Conservation (phyloP, 768 basidiomycete genomes). For the Saitozyma podzolica region DNA sequence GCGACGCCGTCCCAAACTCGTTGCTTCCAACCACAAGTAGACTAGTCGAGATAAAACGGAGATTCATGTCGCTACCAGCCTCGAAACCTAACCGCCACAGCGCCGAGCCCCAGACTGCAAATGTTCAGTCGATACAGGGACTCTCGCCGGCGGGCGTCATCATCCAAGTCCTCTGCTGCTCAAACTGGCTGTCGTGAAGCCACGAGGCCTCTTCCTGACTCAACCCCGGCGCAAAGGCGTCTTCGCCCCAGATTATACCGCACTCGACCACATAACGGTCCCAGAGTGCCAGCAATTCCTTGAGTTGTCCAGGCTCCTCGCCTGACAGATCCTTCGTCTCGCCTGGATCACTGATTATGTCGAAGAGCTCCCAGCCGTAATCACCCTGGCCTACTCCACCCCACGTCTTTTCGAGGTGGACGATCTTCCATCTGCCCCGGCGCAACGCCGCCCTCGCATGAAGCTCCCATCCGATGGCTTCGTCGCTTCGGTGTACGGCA, state of each 20-base stretch:
- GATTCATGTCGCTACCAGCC: no score
- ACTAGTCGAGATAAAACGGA: no score
- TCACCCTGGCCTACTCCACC: conserved; percentile 40
- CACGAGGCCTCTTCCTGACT: not conserved
- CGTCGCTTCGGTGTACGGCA: conserved; percentile 24
- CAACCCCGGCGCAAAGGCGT: not conserved
- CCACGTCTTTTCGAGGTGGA: conserved; percentile 27
- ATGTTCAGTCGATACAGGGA: no score
- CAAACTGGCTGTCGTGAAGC: not conserved
- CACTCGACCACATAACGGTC: conserved; percentile 10
- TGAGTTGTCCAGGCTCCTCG: conserved; percentile 14
- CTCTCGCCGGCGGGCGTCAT: not conserved
- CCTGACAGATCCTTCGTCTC: conserved; percentile 21
- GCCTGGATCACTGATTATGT: conserved; percentile 21
- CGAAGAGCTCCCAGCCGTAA: conserved; percentile 36
- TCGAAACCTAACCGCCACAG: no score
- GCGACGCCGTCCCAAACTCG: no score
- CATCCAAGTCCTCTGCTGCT: conserved; percentile 1
- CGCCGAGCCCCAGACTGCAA: no score
- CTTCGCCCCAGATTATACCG: not conserved
- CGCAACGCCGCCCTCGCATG: no score
- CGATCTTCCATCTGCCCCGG: not conserved
- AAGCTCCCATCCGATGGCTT: conserved; percentile 8
- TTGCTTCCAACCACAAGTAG: no score
- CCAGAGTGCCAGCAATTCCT: conserved; percentile 20